Evolutionary conservation across 2,329 filamentous ascomycete species (phyloP).

Genomic region (Colletotrichum neosansevieriae): DNA sequence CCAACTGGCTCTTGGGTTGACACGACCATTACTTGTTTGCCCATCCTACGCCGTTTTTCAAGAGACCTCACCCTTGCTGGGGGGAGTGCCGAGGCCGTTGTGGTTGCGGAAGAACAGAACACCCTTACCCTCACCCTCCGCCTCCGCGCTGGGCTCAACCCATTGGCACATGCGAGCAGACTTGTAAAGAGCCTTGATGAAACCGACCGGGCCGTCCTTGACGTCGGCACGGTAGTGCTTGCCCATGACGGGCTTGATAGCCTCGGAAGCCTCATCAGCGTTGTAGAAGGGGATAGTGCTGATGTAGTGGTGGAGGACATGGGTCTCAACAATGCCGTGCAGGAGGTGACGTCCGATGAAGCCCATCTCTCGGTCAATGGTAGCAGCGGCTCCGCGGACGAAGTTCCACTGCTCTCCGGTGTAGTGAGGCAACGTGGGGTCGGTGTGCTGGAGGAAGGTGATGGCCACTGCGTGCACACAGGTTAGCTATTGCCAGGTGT

Average conservation of each 20-base stretch:
- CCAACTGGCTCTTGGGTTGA: slow-evolving; percentile 24
- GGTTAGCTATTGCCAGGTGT: neutral
- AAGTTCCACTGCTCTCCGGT: slow-evolving; percentile 89
- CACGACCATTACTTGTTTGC: slow-evolving; percentile 4
- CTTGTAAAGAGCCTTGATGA: slow-evolving; percentile 85
- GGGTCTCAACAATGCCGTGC: slow-evolving; percentile 97
- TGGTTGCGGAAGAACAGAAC: slow-evolving; percentile 96
- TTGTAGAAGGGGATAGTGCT: slow-evolving; percentile 92
- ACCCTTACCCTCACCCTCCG: slow-evolving; percentile 82
- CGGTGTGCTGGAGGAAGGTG: slow-evolving; percentile 97
- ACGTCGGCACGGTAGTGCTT: slow-evolving; percentile 91
- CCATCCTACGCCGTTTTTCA: neutral
- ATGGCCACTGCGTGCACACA: slow-evolving; percentile 80
- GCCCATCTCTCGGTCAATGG: slow-evolving; percentile 96
- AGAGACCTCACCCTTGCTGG: slow-evolving; percentile 42
- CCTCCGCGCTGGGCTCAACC: slow-evolving; percentile 91
- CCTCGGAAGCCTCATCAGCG: slow-evolving; percentile 64
- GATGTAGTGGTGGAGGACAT: slow-evolving; percentile 98
- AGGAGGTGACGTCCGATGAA: slow-evolving; percentile 92
- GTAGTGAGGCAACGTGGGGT: slow-evolving; percentile 95
- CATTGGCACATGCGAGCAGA: slow-evolving; percentile 92
- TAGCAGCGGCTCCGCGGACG: slow-evolving; percentile 91
- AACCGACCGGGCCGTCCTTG: slow-evolving; percentile 81
- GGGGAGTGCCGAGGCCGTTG: slow-evolving; percentile 80
- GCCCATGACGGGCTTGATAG: slow-evolving; percentile 88